Evolutionary conservation across 2,329 filamentous ascomycete species (phyloP), one percentile per base, ranked within the genome.

Genomic region (Aureobasidium sp.): DNA sequence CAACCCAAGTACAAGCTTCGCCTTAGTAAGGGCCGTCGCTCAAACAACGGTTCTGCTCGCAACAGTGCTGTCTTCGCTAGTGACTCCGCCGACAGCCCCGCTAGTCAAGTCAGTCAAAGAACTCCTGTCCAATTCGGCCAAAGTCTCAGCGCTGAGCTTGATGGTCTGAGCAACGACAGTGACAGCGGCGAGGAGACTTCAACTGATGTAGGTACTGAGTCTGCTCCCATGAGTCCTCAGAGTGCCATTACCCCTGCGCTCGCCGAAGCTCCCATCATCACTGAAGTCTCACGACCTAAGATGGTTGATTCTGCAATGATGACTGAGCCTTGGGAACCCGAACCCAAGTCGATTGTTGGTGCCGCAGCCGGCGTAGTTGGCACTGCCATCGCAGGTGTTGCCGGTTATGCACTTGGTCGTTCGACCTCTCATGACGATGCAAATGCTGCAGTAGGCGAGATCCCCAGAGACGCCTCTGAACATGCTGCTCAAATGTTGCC

Each of bases 71-170:
- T 39, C 47, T 44, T 44, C 70, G 79, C 49, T 72, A 70, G 47
- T 77, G 83, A 10, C 70, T 71, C 51, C 63, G 69, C 4, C 41
- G 49, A 56, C 34, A 58, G 56, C 34, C 78, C 78, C 10, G 75
- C 73, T 24, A 79, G 75, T 60, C 72, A 78, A 58, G 63, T 65
- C 27, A 72, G 67, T 61, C 70, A 69, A 48, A 70, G 68, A 37
- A 73, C 72, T 6, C 69, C 72, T n/a, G 70, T 72, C 38, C 58
- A 61, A 47, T 73, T 74, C 58, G 79, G 81, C 14, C 88, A 95
- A 72, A 97, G 86, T 63, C 75, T 98, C 47, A 95, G 93, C 66
- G 90, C 90, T 35, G 93, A 98, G 69, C 78, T 98, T 37, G 88
- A 86, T 50, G 88, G 89, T 59, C 74, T 96, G 38, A 85, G 82